phyloP scores from a whole-genome alignment of 352 stramenopile species.

The Phytophthora quininea region DNA sequence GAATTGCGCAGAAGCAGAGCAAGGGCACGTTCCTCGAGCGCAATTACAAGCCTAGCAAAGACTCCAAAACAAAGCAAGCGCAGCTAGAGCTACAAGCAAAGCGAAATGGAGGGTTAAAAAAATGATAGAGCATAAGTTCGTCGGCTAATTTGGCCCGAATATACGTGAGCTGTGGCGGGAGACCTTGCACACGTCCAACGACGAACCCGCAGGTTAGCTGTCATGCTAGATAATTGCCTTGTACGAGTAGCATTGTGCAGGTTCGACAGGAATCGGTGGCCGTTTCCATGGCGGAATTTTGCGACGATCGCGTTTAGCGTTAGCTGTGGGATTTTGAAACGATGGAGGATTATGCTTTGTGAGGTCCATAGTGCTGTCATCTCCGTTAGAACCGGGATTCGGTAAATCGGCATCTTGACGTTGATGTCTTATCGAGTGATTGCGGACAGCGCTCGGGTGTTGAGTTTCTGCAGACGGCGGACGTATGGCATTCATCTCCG shows the following conservation, averaged over 20 bases:
- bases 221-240: slow-evolving; percentile 36
- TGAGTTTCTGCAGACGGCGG: neutral
- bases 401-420: no score
- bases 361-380: neutral
- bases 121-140: no score
- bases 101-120: slow-evolving; percentile 12
- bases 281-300: slow-evolving; percentile 64
- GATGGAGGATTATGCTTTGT: neutral
- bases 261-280: slow-evolving; percentile 60
- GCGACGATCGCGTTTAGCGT: neutral
- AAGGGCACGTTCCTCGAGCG: slow-evolving; percentile 67
- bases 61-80: slow-evolving; percentile 65
- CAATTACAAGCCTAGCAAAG: slow-evolving; percentile 56
- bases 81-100: slow-evolving; percentile 55
- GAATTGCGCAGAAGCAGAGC: slow-evolving; percentile 54
- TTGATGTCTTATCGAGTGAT: neutral
- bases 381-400: neutral
- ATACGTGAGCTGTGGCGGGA: no score
- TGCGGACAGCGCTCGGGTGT: slow-evolving; percentile 7
- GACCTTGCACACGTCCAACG: no score
- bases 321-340: no score
- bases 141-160: no score
- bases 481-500: neutral
- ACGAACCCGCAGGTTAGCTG: no score
- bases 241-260: slow-evolving; percentile 51